Base-by-base conservation (phyloP, 139 green algal species). In the Micromonas pusilla region DNA sequence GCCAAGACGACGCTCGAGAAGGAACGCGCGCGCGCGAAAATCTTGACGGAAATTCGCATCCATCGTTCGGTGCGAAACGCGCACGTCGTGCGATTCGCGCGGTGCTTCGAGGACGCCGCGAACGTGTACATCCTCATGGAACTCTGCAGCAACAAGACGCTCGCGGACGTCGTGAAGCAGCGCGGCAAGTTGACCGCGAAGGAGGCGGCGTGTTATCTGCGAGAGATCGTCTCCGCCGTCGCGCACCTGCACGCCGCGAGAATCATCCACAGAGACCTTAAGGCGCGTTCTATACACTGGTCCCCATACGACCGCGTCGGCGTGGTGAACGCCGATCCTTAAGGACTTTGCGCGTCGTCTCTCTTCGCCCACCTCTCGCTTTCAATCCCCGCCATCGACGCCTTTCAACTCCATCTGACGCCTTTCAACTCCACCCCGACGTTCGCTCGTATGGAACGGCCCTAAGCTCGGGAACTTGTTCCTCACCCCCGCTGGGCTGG, bases 81-180 rank as follows among this genome's bases (percentile, higher is more conserved):
- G 74, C 38, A 64, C 52, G 34, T 78, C n/a, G 72, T 78, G n/a
- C 30, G 33, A 25, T 78, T 78, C 33, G 33, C 1, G 52, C 30
- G 53, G 25, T 78, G 72, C 2, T 84, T 80, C 64, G 80, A 84
- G 34, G 80, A 84, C 70, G 54, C n/a, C 30, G 9, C 19, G 26
- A 81, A 84, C 67, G 80, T 84, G 54, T 84, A 84, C 57, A 84
- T 84, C 13, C 33, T 84, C 2, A 45, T 84, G 30, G 80, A 84
- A 66, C 62, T 78, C 67, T 84, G 80, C 70, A 70, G 31, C 32
- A 68, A 70, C 33, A 52, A 65, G 52, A 83, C 72, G 53, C 52
- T 83, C 4, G 71, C 72, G 13, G 79, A 83, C 33, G 26, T 83
- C 9, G 36, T 83, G 19, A 76, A 76, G 32, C 13, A 4, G 3